Conservation (phyloP, 768 basidiomycete genomes). For the Cystobasidiopsis lactophilus region DNA sequence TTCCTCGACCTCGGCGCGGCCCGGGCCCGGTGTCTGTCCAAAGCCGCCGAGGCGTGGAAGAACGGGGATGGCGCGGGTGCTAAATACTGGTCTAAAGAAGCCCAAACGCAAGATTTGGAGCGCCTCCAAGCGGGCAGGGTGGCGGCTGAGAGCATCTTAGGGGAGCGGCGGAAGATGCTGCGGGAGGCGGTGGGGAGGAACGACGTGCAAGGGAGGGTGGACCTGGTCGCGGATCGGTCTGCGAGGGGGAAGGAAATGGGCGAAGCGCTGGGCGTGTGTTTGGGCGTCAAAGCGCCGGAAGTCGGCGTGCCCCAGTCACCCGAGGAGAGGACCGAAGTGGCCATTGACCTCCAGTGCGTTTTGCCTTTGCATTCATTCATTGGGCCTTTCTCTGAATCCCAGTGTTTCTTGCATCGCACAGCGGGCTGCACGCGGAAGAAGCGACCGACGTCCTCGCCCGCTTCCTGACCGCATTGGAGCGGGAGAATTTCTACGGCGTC, state of each 20-base stretch:
- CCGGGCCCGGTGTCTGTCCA: constrained; percentile 75
- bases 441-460: constrained; percentile 39
- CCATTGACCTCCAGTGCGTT: constrained; percentile 37
- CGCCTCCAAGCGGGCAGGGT: constrained; percentile 68
- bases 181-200: constrained; percentile 57
- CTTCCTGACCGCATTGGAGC: constrained; percentile 34
- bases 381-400: not conserved
- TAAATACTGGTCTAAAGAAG: constrained; percentile 80
- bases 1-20: constrained; percentile 82
- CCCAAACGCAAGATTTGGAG: constrained; percentile 74
- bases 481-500: constrained; percentile 66
- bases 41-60: constrained; percentile 89
- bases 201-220: constrained; percentile 33
- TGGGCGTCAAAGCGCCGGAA: constrained; percentile 45
- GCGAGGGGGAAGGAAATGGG: constrained; percentile 54
- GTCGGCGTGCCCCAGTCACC: constrained; percentile 33
- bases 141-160: constrained; percentile 64
- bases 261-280: constrained; percentile 56
- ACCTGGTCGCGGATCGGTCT: constrained; percentile 59
- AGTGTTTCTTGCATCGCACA: constrained; percentile 31
- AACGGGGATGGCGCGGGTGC: constrained; percentile 88
- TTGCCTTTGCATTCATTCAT: not conserved
- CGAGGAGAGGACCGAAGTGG: constrained; percentile 74
- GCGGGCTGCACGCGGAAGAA: constrained; percentile 82
- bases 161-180: constrained; percentile 51